Evolutionary conservation across 441 rosid species (phyloP), one percentile per base, ranked within the genome.

Genomic region (Syzygium syzygioides): DNA sequence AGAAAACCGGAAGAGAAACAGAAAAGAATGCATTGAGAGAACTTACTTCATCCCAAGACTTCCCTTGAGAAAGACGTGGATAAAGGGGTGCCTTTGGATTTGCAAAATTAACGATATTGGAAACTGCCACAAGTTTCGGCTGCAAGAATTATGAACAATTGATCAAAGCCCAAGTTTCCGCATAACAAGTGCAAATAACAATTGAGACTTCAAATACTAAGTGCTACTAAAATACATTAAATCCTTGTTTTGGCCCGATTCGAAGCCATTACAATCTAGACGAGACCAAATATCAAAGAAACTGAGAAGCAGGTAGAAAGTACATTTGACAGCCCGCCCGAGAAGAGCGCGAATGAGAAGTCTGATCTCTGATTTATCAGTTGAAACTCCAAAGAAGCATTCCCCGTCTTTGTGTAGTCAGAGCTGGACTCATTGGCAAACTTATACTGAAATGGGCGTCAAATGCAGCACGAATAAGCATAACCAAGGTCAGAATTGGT

Each of bases 291-390:
- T 25, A 76, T 41, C 52, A 13, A 76, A 41, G 83, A 34, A 85
- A 64, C 34, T 37, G n/a, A 60, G 60, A 60, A 87, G 19, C 28
- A 86, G 79, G 50, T 56, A 54, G 4, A 13, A 28, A 54, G 53
- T 90, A 98, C 99, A 90, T 89, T 92, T 68, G 93, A 88, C 87
- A 95, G 88, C 6, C 96, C 95, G 20, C 98, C 97, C 2, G 96
- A 88, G 90, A 98, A 97, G 87, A 97, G 87, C 12, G 94, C 98
- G 88, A 98, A 97, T 25, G 98, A 92, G 95, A 98, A 91, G 93
- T 98, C 98, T 76, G 95, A 95, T 90, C 99, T 94, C 95, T 96
- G 99, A 90, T 98, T 97, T 88, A 98, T 95, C 88, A 98, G 91
- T 93, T 90, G 97, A 79, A 96, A 94, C 89, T 91, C 92, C 93